Base-by-base conservation (phyloP, 2,329 filamentous ascomycete species). In the Phyllosticta ampelicida region DNA sequence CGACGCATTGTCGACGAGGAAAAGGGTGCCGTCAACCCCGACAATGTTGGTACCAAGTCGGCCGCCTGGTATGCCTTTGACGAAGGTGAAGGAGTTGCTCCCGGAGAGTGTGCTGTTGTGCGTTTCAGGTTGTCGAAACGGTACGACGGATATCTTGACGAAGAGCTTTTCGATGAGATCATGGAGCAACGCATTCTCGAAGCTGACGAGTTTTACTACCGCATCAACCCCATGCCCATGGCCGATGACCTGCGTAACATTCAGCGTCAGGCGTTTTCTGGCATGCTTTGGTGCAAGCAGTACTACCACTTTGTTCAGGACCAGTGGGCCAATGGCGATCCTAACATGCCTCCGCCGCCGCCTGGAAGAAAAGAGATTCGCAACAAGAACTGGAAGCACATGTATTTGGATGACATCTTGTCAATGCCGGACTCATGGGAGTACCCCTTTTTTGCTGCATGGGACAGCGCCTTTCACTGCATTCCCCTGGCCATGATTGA, bases 391-490 rank as follows among this genome's bases (percentile, higher is more conserved):
- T 97, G 94, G 94, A 95, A 88, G 68, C 92, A 97, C 72, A 85
- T 97, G 80, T 82, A 96, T 72, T 84, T 95, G 65, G 94, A 97
- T 64, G 92, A 97, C 69, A 90, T 97, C 61, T 73, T 97, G 30
- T 96, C 92, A 0, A 96, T 97, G 92, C 94, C 92, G 0, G 92
- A 97, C 71, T 96, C 91, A 0, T 97, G 92, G 92, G 92, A 97
- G 68, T 97, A 97, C 66, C 92, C 92, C 0, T 97, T 96, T 77
- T 96, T 96, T 71, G 91, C 91, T 19, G 92, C 92, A 3, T 97
- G 92, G 92, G 92, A 97, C 71, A 92, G 88, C 57, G 92, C 91
- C 5, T 97, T 97, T 73, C 94, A 97, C 74, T 96, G 91, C 69
- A 96, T 97, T 65, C 89, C 91, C 0, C 75, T 97, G 61, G 89